Base-by-base conservation (phyloP, 148 eudicot species). In the Pouteria glomerata region DNA sequence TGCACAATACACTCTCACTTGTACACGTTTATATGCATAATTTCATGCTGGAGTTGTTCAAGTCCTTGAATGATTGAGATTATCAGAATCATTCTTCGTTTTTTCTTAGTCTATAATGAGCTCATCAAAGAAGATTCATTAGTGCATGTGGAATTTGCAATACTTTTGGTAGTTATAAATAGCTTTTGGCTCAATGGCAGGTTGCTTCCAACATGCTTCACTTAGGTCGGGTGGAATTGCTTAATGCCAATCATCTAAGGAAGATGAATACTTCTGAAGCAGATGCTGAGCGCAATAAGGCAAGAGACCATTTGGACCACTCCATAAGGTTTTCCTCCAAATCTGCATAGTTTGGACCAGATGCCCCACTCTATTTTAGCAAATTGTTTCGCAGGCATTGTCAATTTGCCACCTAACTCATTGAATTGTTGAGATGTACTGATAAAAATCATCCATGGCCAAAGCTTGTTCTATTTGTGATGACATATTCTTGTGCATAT, bases 321-420 rank as follows among this genome's bases (percentile, higher is more conserved):
- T 82, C 97, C 60, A 77, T 79, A 72, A 90, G 98, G 98, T 93
- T 62, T 85, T 78, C 78, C n/a, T n/a, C n/a, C n/a, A n/a, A n/a
- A n/a, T n/a, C n/a, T n/a, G n/a, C n/a, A n/a, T n/a, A n/a, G n/a
- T n/a, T n/a, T n/a, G n/a, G n/a, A n/a, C n/a, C n/a, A n/a, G n/a
- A n/a, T n/a, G n/a, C n/a, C n/a, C n/a, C n/a, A n/a, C n/a, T n/a
- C n/a, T n/a, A n/a, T n/a, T n/a, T n/a, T n/a, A n/a, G n/a, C n/a
- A n/a, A n/a, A n/a, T n/a, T n/a, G n/a, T n/a, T n/a, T n/a, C n/a
- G n/a, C n/a, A n/a, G n/a, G n/a, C n/a, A n/a, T n/a, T n/a, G n/a
- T n/a, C n/a, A n/a, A n/a, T n/a, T n/a, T n/a, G n/a, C n/a, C n/a
- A n/a, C n/a, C n/a, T n/a, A n/a, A n/a, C n/a, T n/a, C n/a, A n/a